These are phyloP conservation scores for Botryosphaeria dothidea DNA, from an alignment of 2,329 filamentous ascomycete species.

Conservation along the genomic window DNA sequence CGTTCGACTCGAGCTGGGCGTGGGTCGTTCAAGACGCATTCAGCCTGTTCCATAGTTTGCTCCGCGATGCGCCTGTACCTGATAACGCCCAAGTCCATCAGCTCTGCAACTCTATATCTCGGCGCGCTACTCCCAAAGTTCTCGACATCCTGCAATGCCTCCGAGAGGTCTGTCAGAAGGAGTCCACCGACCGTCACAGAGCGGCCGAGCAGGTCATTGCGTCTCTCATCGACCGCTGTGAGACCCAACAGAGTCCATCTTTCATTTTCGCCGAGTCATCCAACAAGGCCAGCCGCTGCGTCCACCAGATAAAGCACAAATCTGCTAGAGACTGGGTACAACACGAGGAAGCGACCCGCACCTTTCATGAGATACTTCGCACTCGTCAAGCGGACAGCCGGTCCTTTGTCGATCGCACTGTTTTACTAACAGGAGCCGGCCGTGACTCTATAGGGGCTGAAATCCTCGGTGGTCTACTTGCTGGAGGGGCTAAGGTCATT, in stretches of 20 bases:
- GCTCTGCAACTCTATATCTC: neutral
- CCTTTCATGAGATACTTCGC: neutral
- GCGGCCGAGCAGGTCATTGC: neutral
- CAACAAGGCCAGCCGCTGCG: conserved; percentile 17
- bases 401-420: conserved; percentile 31
- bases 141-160: neutral
- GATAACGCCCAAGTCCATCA: neutral
- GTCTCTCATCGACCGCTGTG: neutral
- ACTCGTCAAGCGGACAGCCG: neutral
- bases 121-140: neutral
- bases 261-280: neutral
- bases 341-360: neutral
- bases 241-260: neutral
- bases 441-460: conserved; percentile 38
- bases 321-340: neutral
- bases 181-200: neutral
- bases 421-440: conserved; percentile 42
- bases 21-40: conserved; percentile 26
- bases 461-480: conserved; percentile 34
- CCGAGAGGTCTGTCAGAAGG: neutral
- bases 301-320: neutral
- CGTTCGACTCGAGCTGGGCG: conserved; percentile 26
- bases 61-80: conserved; percentile 4
- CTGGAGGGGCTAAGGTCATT: conserved; percentile 40
- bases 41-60: conserved; percentile 22